Evolutionary conservation across 2,329 filamentous ascomycete genomes (phyloP).

Genomic region (Aspergillus fijiensis): DNA sequence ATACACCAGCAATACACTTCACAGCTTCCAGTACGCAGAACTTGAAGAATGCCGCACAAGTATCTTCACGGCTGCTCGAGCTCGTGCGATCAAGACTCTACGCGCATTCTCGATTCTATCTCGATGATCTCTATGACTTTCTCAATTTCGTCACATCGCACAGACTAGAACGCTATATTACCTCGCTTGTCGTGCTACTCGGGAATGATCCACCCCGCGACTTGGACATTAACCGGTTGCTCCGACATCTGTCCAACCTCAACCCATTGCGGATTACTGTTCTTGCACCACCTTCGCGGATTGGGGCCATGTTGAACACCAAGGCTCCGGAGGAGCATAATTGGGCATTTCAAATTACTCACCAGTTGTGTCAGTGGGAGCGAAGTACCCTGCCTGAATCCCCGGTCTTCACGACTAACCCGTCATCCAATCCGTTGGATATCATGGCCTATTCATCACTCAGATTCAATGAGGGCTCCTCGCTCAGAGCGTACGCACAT

Average conservation of each 20-base stretch:
- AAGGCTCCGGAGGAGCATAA: constrained; percentile 57
- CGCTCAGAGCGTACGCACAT: constrained; percentile 66
- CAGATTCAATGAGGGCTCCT: constrained; percentile 73
- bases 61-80: constrained; percentile 55
- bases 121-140: constrained; percentile 36
- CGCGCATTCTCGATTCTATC: constrained; percentile 49
- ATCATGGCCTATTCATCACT: constrained; percentile 65
- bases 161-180: constrained; percentile 41
- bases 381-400: constrained; percentile 15
- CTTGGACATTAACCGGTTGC: constrained; percentile 52
- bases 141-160: constrained; percentile 39
- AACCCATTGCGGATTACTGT: constrained; percentile 57
- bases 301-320: constrained; percentile 61
- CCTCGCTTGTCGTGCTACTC: constrained; percentile 48
- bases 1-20: constrained; percentile 51
- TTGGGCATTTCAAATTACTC: constrained; percentile 64
- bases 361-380: constrained; percentile 59
- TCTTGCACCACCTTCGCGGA: constrained; percentile 60
- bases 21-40: constrained; percentile 35
- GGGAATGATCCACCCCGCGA: constrained; percentile 44
- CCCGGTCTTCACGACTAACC: constrained; percentile 28
- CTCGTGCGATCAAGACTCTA: constrained; percentile 59
- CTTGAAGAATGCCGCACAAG: constrained; percentile 58
- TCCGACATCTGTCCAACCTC: constrained; percentile 54
- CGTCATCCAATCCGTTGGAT: constrained; percentile 50